Percentiles rank a stretch among this genome's conserved stretches.
These are phyloP conservation scores for Paralagenidium karlingii DNA, from an alignment of 352 stramenopile genomes.

Conservation along the genomic window DNA sequence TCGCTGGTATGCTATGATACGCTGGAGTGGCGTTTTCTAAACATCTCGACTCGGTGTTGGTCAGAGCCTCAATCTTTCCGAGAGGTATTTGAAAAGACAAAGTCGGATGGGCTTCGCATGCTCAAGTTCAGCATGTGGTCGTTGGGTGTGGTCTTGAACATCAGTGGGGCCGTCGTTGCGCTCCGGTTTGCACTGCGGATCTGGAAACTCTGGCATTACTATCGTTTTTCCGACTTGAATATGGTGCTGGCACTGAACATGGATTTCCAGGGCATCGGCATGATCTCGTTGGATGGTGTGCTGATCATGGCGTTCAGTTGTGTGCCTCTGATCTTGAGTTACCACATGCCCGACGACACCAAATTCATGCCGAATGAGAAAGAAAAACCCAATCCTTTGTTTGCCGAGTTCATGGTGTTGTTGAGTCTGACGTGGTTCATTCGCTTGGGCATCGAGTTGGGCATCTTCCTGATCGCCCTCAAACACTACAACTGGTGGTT, in stretches of 20 bases:
- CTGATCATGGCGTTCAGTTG: slow-evolving; percentile 15
- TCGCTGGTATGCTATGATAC: slow-evolving; percentile 16
- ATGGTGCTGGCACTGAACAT: slow-evolving; percentile 17
- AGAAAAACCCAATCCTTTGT: slow-evolving; percentile 1
- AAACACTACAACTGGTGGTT: slow-evolving; percentile 9
- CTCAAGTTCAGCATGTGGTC: slow-evolving; percentile 26
- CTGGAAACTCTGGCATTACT: slow-evolving; percentile 7
- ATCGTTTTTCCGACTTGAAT: slow-evolving; percentile 12
- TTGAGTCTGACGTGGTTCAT: slow-evolving; percentile 16
- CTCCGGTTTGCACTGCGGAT: slow-evolving; percentile 11
- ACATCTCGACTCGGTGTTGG: slow-evolving; percentile 19
- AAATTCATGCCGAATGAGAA: slow-evolving; percentile 12
- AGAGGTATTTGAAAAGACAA: neutral
- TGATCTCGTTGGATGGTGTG: slow-evolving; percentile 15
- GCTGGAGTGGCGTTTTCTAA: slow-evolving; percentile 20
- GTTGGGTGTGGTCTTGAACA: slow-evolving; percentile 22
- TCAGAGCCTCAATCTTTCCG: slow-evolving; percentile 14
- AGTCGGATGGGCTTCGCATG: slow-evolving; percentile 11
- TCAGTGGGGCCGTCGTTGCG: slow-evolving; percentile 14
- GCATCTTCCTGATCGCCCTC: slow-evolving; percentile 9
- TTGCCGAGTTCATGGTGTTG: slow-evolving; percentile 14
- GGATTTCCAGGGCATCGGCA: slow-evolving; percentile 21
- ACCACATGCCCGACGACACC: slow-evolving; percentile 15
- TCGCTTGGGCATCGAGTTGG: slow-evolving; percentile 13
- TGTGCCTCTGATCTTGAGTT: slow-evolving; percentile 13